Evolutionary conservation across 116 monocot genomes (phyloP), one percentile per base, ranked within the genome.

Genomic region (Iris pallida): DNA sequence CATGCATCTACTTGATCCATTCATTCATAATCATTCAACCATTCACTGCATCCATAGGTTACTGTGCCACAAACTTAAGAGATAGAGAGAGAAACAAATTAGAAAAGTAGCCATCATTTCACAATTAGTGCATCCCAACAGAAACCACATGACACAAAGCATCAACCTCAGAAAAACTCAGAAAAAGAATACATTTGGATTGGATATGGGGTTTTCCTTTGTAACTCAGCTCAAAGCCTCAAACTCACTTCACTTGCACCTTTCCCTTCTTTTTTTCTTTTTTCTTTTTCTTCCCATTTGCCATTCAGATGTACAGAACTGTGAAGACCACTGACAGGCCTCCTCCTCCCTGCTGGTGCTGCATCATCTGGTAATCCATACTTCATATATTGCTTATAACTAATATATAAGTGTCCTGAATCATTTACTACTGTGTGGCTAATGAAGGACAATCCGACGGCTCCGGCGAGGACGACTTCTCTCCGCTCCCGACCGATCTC

Each of bases 291-390:
- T 46, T 45, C 1, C 18, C 49, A 51, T 9, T 9, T 9, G 11
- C 49, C 49, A 51, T 4, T 51, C 63, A 94, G 94, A 94, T 94
- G 94, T 94, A 94, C 74, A 90, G 94, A 71, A 90, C 94, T 76
- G 88, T 94, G 57, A 94, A 94, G 85, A 85, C 83, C 72, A 88
- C 94, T 81, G 94, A 94, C 82, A 86, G 79, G 57, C 82, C 87
- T 77, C 82, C 88, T 70, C 17, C 61, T 61, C 76, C n/a, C 82
- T 45, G 87, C 94, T 78, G 94, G 94, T 94, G 87, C 70, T 30
- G 30, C 30, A 30, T 30, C 30, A 30, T 30, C 30, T 30, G 30
- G 30, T 30, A 30, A 30, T 30, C 3, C 30, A 30, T 30, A 30
- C 30, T 30, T n/a, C 0, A 30, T 3, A 3, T 30, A 30, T 30